Evolutionary conservation across 108 stramenopile species (phyloP).

Genomic region (Conticribra weissflogii): DNA sequence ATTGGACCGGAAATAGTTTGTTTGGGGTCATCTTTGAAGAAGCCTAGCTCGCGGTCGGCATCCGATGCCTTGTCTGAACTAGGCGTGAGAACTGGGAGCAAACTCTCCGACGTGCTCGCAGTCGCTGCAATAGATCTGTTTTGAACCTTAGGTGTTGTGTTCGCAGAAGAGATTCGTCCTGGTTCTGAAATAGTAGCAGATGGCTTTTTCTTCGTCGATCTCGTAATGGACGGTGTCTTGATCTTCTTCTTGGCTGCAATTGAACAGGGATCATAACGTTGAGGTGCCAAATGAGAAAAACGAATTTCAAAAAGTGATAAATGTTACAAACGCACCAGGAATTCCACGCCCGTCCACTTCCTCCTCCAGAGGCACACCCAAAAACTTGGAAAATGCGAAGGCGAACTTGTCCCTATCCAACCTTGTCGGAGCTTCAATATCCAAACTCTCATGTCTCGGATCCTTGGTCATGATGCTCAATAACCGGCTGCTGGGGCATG

Average conservation of each 20-base stretch:
- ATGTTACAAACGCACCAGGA: background rate
- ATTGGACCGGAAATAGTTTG: slow-evolving; percentile 4
- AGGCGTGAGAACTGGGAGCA: slow-evolving; percentile 40
- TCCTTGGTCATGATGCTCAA: slow-evolving; percentile 69
- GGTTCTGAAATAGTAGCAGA: slow-evolving; percentile 44
- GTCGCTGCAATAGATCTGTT: slow-evolving; percentile 16
- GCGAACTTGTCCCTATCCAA: slow-evolving; percentile 91
- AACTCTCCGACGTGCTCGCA: slow-evolving; percentile 5
- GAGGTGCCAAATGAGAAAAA: no score
- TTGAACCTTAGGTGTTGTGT: slow-evolving; percentile 18
- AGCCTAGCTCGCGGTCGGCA: slow-evolving; percentile 37
- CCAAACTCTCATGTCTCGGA: slow-evolving; percentile 54
- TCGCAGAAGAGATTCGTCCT: background rate
- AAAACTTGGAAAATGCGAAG: slow-evolving; percentile 77
- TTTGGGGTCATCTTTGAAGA: slow-evolving; percentile 28
- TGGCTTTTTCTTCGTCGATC: slow-evolving; percentile 12
- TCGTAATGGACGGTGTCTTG: slow-evolving; percentile 39
- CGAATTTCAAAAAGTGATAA: no score
- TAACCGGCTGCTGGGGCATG: slow-evolving; percentile 54
- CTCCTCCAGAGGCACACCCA: slow-evolving; percentile 68
- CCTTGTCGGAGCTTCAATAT: slow-evolving; percentile 87
- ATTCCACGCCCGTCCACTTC: slow-evolving; percentile 16
- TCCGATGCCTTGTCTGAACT: slow-evolving; percentile 40
- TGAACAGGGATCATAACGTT: background rate
- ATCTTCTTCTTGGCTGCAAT: slow-evolving; percentile 36